Base-by-base conservation (phyloP, 225 moss, liverwort and hornwort genomes). In the Bryum argenteum region DNA sequence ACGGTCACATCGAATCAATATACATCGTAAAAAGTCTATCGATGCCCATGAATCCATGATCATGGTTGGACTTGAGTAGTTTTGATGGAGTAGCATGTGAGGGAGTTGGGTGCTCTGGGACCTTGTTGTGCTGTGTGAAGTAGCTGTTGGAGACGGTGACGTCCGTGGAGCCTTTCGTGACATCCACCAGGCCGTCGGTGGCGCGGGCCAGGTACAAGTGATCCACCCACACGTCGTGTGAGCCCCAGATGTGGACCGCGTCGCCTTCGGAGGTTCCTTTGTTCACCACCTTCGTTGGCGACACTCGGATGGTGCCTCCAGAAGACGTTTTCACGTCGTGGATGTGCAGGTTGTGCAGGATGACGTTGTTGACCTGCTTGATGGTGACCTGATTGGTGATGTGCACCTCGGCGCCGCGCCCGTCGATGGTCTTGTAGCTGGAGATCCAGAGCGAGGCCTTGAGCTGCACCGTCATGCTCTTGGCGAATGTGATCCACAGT, bases 361-460 rank as follows among this genome's bases (percentile, higher is more conserved):
- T 86, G 28, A 86, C 82, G 22, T 86, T 65, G 56, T 69, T 55
- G 18, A 77, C 64, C 10, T 28, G 22, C 64, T 74, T 62, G 14
- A 86, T 54, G 63, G 79, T 70, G 28, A 86, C 58, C 57, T 79
- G 75, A n/a, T 23, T 45, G 17, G 24, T 67, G 70, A 86, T 66
- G 61, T 79, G 76, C 39, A 86, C 68, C 18, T 68, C 8, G 2
- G 71, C 86, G 11, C 83, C 83, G 33, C 80, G 73, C 1, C 77
- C 86, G 23, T 86, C 86, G 28, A 83, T 63, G 22, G 86, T 86
- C 75, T 86, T 83, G 83, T 44, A 77, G 71, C 77, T 80, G 44
- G 71, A 68, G 55, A 86, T 68, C 72, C 73, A 51, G 3, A 83
- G 63, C 71, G 77, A 80, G 9, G 54, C 70, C 55, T 86, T 77